Evolutionary conservation across 805 yeast species (phyloP).

Genomic region (Cyberlindnera americana): DNA sequence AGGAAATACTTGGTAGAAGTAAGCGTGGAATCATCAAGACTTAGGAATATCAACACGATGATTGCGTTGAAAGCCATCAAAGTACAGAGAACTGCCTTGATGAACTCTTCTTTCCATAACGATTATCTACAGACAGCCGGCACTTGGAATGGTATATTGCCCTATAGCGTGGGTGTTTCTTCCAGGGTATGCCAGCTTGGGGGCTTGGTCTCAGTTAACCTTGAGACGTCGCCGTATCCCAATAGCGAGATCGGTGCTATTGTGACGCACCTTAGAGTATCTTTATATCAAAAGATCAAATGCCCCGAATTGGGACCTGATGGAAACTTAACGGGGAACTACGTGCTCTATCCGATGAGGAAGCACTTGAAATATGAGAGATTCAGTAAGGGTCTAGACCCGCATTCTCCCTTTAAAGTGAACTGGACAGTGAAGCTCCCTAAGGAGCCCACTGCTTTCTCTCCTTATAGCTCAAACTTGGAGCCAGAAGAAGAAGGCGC

Average conservation of each 20-base stretch:
- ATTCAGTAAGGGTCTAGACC: conserved; percentile 2
- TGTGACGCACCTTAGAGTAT: conserved; percentile 15
- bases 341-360: neutral
- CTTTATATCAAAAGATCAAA: conserved; percentile 16
- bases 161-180: conserved; percentile 15
- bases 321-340: neutral
- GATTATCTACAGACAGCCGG: conserved; percentile 16
- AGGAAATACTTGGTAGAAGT: conserved; percentile 19
- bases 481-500: conserved; percentile 1
- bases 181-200: conserved; percentile 19
- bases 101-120: conserved; percentile 11
- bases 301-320: conserved; percentile 11
- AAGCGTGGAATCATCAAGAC: neutral
- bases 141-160: conserved; percentile 18
- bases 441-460: conserved; percentile 6
- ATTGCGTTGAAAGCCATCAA: conserved; percentile 5
- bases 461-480: conserved; percentile 19
- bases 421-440: conserved; percentile 14
- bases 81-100: conserved; percentile 18
- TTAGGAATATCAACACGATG: neutral
- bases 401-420: conserved; percentile 9
- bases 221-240: conserved; percentile 11
- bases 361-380: neutral
- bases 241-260: neutral
- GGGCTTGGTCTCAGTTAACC: conserved; percentile 5